These are phyloP conservation scores for Cystobasidium tubakii DNA, from an alignment of 768 basidiomycete genomes.

Conservation along the genomic window DNA sequence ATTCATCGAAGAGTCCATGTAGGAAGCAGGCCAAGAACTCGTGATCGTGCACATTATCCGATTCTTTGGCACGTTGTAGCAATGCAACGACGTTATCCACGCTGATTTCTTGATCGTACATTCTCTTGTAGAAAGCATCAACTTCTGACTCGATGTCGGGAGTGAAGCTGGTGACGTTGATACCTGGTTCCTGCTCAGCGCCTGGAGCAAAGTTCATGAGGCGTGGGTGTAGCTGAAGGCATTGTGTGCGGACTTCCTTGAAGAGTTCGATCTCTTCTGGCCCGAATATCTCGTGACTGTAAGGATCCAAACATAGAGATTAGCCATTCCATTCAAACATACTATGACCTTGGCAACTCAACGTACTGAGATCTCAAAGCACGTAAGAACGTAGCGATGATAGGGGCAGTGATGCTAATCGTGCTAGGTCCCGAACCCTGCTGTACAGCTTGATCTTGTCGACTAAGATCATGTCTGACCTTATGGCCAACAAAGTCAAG, in stretches of 20 bases:
- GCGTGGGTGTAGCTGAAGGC: constrained; percentile 89
- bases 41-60: constrained; percentile 74
- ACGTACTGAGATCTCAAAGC: constrained; percentile 75
- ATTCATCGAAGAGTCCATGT: constrained; percentile 98
- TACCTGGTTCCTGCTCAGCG: constrained; percentile 81
- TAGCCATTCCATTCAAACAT: too few species aligned
- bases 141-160: constrained; percentile 86
- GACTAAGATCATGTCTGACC: constrained; percentile 78
- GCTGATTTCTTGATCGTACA: constrained; percentile 91
- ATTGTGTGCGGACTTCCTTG: constrained; percentile 83
- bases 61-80: constrained; percentile 77
- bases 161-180: constrained; percentile 78
- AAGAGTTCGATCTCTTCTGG: constrained; percentile 76
- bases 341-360: neutral
- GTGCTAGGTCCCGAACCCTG: constrained; percentile 64
- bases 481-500: constrained; percentile 86
- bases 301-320: neutral
- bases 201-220: constrained; percentile 87
- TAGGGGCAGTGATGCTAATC: constrained; percentile 77
- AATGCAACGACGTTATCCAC: constrained; percentile 89
- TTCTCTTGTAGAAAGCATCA: constrained; percentile 90
- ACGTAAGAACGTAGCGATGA: constrained; percentile 85
- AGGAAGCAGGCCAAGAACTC: constrained; percentile 99
- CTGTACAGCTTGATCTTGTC: constrained; percentile 58
- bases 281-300: constrained; percentile 66